Evolutionary conservation across 495 filamentous ascomycete genomes (phyloP).

Genomic region (Chaetomium fimeti): DNA sequence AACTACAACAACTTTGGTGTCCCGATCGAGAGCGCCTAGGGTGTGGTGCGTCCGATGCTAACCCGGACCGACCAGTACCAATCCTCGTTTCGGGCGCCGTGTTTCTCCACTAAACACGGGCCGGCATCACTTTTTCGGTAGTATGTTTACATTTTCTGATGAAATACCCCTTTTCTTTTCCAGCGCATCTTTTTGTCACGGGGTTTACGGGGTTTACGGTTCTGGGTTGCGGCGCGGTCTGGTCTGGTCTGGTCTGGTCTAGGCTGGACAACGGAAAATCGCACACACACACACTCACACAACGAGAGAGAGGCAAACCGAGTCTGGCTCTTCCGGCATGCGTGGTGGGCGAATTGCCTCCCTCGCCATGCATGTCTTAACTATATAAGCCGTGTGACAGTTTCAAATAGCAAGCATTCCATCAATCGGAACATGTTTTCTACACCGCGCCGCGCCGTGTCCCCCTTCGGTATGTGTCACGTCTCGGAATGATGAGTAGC

Average conservation of each 20-base stretch:
- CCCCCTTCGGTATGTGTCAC: not conserved
- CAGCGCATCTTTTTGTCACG: slow-evolving; percentile 11
- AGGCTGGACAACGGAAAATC: slow-evolving; percentile 12
- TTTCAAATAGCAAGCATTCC: slow-evolving; percentile 4
- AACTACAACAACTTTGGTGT: slow-evolving; percentile 65
- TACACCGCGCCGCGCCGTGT: not conserved
- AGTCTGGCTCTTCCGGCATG: slow-evolving; percentile 9
- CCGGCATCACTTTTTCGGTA: slow-evolving; percentile 5
- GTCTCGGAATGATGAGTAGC: too few species aligned
- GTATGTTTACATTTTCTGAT: slow-evolving; percentile 16
- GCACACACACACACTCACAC: not conserved
- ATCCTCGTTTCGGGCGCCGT: not conserved
- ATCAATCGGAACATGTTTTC: slow-evolving; percentile 1
- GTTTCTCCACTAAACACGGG: not conserved
- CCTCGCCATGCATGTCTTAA: not conserved
- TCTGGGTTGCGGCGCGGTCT: not conserved
- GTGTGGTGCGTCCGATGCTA: not conserved
- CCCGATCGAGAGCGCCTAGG: slow-evolving; percentile 46
- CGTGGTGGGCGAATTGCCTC: not conserved
- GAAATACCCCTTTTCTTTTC: slow-evolving; percentile 24
- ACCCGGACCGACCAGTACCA: slow-evolving; percentile 3
- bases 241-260: not conserved
- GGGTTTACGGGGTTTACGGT: slow-evolving; percentile 4
- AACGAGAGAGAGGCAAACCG: not conserved
- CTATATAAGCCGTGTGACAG: not conserved